These are phyloP conservation scores for Phytophthora meadii DNA, from an alignment of 352 stramenopile species.

Conservation along the genomic window DNA sequence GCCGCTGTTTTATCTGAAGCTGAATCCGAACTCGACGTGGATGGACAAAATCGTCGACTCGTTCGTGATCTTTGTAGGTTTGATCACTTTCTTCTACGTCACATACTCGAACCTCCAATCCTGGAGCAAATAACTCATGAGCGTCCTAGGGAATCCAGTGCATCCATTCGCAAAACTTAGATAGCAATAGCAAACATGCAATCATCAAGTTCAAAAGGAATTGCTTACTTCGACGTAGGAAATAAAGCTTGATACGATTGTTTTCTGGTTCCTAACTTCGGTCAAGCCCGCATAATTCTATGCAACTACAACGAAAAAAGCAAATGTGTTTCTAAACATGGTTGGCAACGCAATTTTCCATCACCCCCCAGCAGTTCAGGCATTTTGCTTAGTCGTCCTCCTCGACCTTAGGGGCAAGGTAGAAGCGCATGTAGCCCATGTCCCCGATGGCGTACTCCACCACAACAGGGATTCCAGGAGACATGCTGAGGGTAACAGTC, in stretches of 20 bases:
- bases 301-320: slow-evolving; percentile 26
- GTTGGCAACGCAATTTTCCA: slow-evolving; percentile 3
- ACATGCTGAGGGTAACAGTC: slow-evolving; percentile 98
- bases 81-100: slow-evolving; percentile 84
- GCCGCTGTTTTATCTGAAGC: slow-evolving; percentile 81
- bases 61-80: slow-evolving; percentile 63
- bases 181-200: background rate
- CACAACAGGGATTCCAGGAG: slow-evolving; percentile 97
- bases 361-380: background rate
- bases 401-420: slow-evolving; percentile 99
- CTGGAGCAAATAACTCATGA: slow-evolving; percentile 51
- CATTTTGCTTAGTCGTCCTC: slow-evolving; percentile 89
- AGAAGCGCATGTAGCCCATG: slow-evolving; percentile 98
- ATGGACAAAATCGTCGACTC: slow-evolving; percentile 67
- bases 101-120: slow-evolving; percentile 81
- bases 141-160: too few relatives aligned
- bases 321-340: slow-evolving; percentile 19
- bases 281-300: slow-evolving; percentile 24
- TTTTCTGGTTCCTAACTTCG: slow-evolving; percentile 9
- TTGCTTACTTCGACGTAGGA: background rate
- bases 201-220: background rate
- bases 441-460: slow-evolving; percentile 99
- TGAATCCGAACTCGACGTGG: slow-evolving; percentile 52
- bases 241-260: slow-evolving; percentile 23
- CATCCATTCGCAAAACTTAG: background rate